These are phyloP conservation scores for Ascochyta pisi DNA, from an alignment of 2,329 filamentous ascomycete genomes.

Conservation along the genomic window DNA sequence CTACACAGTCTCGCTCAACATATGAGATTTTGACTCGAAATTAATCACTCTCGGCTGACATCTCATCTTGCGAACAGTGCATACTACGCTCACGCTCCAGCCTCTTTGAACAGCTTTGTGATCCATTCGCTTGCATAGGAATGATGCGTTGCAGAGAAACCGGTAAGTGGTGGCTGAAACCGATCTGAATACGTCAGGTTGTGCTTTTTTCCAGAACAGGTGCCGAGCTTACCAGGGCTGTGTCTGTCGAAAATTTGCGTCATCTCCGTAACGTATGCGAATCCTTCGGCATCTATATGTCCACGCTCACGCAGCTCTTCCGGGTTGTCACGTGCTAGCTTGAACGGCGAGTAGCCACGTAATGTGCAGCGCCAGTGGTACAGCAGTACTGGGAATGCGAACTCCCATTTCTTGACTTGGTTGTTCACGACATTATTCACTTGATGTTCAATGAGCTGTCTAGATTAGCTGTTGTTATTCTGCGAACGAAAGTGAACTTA, in stretches of 20 bases:
- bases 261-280: slow-evolving; percentile 41
- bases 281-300: slow-evolving; percentile 38
- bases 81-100: slow-evolving; percentile 30
- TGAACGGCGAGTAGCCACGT: slow-evolving; percentile 43
- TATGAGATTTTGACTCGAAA: neutral
- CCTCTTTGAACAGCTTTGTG: slow-evolving; percentile 40
- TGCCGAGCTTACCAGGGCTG: slow-evolving; percentile 31
- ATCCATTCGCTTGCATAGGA: slow-evolving; percentile 44
- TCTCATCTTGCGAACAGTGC: slow-evolving; percentile 1
- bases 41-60: slow-evolving; percentile 2
- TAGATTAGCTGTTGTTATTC: slow-evolving; percentile 18
- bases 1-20: slow-evolving; percentile 13
- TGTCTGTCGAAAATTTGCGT: slow-evolving; percentile 34
- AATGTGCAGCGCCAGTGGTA: slow-evolving; percentile 44
- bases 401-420: slow-evolving; percentile 47
- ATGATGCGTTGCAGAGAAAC: slow-evolving; percentile 31
- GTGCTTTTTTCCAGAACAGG: neutral
- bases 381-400: slow-evolving; percentile 39
- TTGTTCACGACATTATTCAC: slow-evolving; percentile 43
- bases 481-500: slow-evolving; percentile 24
- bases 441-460: slow-evolving; percentile 39
- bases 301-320: slow-evolving; percentile 40
- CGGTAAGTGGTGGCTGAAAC: slow-evolving; percentile 39
- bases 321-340: slow-evolving; percentile 44
- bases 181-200: slow-evolving; percentile 32